Conservation (phyloP, 1,284 basidiomycete species). For the Tilletia setariae region DNA sequence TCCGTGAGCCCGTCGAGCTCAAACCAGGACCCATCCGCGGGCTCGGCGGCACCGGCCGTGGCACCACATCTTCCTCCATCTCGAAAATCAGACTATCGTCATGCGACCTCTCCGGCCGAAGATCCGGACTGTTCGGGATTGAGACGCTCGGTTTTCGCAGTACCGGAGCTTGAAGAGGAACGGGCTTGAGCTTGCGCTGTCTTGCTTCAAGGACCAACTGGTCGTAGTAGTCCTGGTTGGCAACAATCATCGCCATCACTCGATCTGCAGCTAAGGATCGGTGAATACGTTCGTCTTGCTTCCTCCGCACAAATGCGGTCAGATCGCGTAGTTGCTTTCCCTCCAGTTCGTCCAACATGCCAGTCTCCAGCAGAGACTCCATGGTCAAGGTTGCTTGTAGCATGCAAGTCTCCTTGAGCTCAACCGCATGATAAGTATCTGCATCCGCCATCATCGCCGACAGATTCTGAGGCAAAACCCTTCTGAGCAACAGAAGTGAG, state of each 20-base stretch:
- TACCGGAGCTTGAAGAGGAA: conserved; percentile 32
- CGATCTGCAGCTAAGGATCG: conserved; percentile 59
- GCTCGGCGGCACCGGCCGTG: conserved; percentile 31
- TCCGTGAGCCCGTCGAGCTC: no score
- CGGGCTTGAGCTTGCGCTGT: conserved; percentile 34
- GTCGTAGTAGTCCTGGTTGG: neutral
- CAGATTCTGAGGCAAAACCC: conserved; percentile 73
- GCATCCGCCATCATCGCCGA: conserved; percentile 79
- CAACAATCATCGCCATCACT: neutral
- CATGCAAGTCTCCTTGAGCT: conserved; percentile 72
- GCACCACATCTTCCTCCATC: conserved; percentile 64
- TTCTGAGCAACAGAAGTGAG: conserved; percentile 60
- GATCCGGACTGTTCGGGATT: conserved; percentile 45
- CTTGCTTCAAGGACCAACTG: conserved; percentile 19
- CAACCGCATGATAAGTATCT: conserved; percentile 70
- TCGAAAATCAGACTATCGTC: conserved; percentile 63
- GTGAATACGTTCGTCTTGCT: conserved; percentile 69
- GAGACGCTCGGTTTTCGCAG: conserved; percentile 40
- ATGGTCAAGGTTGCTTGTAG: conserved; percentile 75
- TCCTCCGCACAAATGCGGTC: conserved; percentile 62
- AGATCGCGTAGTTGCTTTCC: conserved; percentile 69
- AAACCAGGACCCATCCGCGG: no score
- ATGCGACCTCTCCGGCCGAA: conserved; percentile 31
- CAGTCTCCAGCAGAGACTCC: conserved; percentile 80
- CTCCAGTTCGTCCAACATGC: conserved; percentile 71